phyloP scores from a whole-genome alignment of 345 rosid species.

The Anacardium occidentale region DNA sequence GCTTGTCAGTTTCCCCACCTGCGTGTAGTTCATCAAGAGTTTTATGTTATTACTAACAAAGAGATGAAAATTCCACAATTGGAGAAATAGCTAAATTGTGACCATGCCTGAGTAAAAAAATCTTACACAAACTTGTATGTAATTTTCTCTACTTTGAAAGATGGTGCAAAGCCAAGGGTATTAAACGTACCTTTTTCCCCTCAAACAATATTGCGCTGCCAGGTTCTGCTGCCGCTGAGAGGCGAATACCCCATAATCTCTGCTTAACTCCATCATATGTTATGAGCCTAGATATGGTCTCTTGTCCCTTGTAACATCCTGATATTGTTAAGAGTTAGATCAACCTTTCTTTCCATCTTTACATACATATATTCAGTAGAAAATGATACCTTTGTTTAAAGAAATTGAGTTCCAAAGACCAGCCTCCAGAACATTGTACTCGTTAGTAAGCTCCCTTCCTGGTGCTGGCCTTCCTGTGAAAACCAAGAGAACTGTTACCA shows the following conservation, averaged over 20 bases:
- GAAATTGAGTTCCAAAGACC: conserved; percentile 90
- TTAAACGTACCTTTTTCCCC: conserved; percentile 57
- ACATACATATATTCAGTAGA: conserved; percentile 1
- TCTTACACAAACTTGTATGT: not conserved
- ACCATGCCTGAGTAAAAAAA: not conserved
- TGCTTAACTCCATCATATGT: conserved; percentile 89
- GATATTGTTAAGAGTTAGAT: conserved; percentile 14
- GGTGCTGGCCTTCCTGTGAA: conserved; percentile 87
- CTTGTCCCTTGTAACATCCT: conserved; percentile 98
- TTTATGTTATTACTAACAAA: not conserved
- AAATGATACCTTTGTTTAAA: conserved; percentile 66
- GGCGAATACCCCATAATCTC: conserved; percentile 67
- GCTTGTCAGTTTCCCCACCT: conserved; percentile 87
- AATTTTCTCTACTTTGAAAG: not conserved
- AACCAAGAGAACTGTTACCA: not conserved
- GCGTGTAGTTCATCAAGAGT: conserved; percentile 7
- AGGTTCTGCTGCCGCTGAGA: conserved; percentile 73
- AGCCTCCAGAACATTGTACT: conserved; percentile 81
- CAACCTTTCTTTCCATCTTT: conserved; percentile 11
- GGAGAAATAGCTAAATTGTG: not conserved
- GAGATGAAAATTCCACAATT: not conserved
- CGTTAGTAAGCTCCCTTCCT: conserved; percentile 78
- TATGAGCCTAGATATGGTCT: conserved; percentile 77
- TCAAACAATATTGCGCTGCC: conserved; percentile 60
- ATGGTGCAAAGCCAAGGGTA: conserved; percentile 9